A percentile compares a stretch with the other conserved stretches of the same genome.
These are phyloP conservation scores for Lasiodiplodia hormozganensis DNA, from an alignment of 2,329 filamentous ascomycete species.

Conservation along the genomic window DNA sequence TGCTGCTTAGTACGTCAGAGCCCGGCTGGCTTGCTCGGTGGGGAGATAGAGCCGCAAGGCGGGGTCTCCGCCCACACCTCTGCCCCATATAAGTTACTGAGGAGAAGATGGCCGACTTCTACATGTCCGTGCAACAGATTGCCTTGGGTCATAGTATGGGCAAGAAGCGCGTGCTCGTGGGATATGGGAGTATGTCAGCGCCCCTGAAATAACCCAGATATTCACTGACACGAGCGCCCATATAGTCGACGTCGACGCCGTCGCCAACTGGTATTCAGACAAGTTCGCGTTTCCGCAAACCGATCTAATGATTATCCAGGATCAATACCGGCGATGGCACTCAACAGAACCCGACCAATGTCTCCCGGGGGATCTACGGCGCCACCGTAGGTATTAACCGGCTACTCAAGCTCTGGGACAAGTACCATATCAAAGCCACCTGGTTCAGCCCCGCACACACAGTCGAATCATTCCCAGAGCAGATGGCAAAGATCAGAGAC, in stretches of 20 bases:
- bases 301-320: slow-evolving; percentile 32
- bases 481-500: slow-evolving; percentile 54
- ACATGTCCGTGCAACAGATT: slow-evolving; percentile 6
- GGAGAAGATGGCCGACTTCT: slow-evolving; percentile 11
- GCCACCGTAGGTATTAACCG: slow-evolving; percentile 50
- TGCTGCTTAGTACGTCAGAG: not conserved
- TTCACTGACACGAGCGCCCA: not conserved
- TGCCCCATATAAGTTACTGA: not conserved
- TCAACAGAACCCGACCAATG: slow-evolving; percentile 48
- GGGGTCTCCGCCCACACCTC: not conserved
- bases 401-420: slow-evolving; percentile 50
- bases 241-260: slow-evolving; percentile 49
- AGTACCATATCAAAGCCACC: slow-evolving; percentile 51
- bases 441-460: slow-evolving; percentile 53
- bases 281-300: not conserved
- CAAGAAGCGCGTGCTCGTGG: slow-evolving; percentile 47
- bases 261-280: slow-evolving; percentile 41
- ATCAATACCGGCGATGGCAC: slow-evolving; percentile 51
- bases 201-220: not conserved
- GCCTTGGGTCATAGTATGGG: slow-evolving; percentile 35
- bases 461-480: slow-evolving; percentile 57
- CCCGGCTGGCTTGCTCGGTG: not conserved
- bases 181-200: slow-evolving; percentile 41
- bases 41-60: not conserved
- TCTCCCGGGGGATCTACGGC: slow-evolving; percentile 50